These are phyloP conservation scores for Kwoniella sp. DNA, from an alignment of 768 basidiomycete species.

Conservation along the genomic window DNA sequence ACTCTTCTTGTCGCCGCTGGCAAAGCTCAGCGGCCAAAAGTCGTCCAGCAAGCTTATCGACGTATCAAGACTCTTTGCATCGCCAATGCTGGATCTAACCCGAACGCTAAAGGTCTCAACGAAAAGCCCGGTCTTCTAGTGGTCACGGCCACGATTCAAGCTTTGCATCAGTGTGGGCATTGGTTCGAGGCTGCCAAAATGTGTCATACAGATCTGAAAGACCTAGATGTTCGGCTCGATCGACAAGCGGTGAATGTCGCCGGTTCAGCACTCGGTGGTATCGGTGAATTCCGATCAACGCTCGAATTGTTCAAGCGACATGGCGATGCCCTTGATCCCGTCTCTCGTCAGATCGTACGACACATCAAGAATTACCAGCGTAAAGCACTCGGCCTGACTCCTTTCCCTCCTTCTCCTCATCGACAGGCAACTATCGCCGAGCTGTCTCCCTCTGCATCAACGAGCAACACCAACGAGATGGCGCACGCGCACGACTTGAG, in stretches of 20 bases:
- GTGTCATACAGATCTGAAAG: constrained; percentile 22
- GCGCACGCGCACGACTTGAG: not conserved
- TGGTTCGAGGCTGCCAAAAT: constrained; percentile 9
- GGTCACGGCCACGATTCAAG: constrained; percentile 20
- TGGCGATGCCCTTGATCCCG: constrained; percentile 1
- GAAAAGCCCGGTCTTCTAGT: constrained; percentile 4
- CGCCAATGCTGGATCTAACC: not conserved
- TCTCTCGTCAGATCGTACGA: constrained; percentile 11
- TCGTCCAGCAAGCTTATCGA: not conserved
- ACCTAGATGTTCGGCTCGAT: constrained; percentile 15
- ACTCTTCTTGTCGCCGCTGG: constrained; percentile 28
- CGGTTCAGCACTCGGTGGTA: constrained; percentile 12
- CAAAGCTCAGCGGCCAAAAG: not conserved
- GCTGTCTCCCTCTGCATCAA: too few relatives aligned
- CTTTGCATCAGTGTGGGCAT: constrained; percentile 3
- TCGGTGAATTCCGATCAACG: constrained; percentile 10
- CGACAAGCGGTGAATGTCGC: constrained; percentile 14
- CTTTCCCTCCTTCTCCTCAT: not conserved
- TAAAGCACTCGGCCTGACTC: constrained; percentile 7
- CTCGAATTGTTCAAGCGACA: constrained; percentile 6
- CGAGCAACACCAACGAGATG: not conserved
- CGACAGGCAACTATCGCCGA: not conserved
- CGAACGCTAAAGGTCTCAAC: not conserved
- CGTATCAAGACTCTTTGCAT: constrained; percentile 2
- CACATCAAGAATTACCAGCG: constrained; percentile 13